Percentiles rank a stretch among this genome's conserved stretches.
These are phyloP conservation scores for Exophiala sp. DNA, from an alignment of 2,329 filamentous ascomycete genomes.

Conservation along the genomic window DNA sequence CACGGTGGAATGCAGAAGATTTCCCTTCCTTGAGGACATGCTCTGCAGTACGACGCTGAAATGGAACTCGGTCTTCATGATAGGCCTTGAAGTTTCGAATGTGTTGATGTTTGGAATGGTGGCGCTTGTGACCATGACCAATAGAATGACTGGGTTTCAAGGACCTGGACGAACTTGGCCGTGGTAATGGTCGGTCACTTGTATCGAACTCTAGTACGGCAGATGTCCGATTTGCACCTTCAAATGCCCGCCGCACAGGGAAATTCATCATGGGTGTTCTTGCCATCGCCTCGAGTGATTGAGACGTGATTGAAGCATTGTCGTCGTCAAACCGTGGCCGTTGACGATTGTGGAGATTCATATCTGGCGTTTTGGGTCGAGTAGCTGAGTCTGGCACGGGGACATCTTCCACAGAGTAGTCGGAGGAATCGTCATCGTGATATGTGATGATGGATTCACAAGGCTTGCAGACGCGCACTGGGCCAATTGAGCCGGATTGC, in stretches of 20 bases:
- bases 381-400: conserved; percentile 34
- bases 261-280: conserved; percentile 62
- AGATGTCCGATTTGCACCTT: conserved; percentile 78
- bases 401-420: conserved; percentile 71
- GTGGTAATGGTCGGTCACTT: conserved; percentile 67
- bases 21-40: conserved; percentile 63
- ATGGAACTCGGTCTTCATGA: conserved; percentile 79
- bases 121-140: conserved; percentile 67
- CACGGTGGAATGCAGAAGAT: conserved; percentile 91
- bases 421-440: conserved; percentile 85
- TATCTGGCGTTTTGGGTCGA: conserved; percentile 27
- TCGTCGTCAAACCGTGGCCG: conserved; percentile 42
- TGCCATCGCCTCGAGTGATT: conserved; percentile 45
- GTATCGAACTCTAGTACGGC: conserved; percentile 82
- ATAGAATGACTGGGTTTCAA: conserved; percentile 76
- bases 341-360: conserved; percentile 7
- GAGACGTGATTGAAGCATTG: conserved; percentile 44
- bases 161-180: conserved; percentile 92
- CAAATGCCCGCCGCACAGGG: conserved; percentile 62
- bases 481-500: conserved; percentile 80
- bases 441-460: conserved; percentile 89
- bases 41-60: conserved; percentile 70
- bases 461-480: conserved; percentile 84
- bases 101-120: conserved; percentile 83
- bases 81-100: conserved; percentile 69